Evolutionary conservation across 495 filamentous ascomycete species (phyloP).

Genomic region (Lepraria neglecta): DNA sequence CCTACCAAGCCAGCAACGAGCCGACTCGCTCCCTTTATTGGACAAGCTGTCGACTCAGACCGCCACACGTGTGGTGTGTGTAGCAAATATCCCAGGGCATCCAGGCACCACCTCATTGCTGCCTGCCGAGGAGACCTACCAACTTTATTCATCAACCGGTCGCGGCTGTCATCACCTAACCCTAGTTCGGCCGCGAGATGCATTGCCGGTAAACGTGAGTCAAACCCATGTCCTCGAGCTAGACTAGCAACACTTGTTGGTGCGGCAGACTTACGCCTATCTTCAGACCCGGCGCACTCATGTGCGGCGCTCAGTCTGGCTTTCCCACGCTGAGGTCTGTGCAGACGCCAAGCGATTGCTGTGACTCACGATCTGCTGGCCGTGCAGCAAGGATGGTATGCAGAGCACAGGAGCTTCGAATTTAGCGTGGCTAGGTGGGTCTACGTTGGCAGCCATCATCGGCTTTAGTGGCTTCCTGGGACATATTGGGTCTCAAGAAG

Average conservation of each 20-base stretch:
- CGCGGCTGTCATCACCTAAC: background rate
- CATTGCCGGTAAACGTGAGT: background rate
- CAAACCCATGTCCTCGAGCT: no score
- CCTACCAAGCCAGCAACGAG: background rate
- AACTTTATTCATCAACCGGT: no score
- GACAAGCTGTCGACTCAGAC: no score
- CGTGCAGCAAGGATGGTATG: background rate
- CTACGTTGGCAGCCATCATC: background rate
- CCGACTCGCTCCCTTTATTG: background rate
- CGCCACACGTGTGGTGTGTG: background rate
- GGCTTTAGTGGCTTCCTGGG: background rate
- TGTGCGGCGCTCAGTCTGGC: no score
- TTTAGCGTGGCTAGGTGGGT: background rate
- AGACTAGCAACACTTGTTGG: no score
- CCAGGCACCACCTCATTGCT: conserved; percentile 12
- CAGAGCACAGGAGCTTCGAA: background rate
- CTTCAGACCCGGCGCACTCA: no score
- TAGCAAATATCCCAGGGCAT: background rate
- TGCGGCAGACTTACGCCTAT: no score
- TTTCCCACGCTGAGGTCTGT: no score
- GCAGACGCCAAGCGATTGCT: background rate
- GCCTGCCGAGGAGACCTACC: conserved; percentile 7
- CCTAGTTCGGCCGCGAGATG: background rate
- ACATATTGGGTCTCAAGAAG: background rate
- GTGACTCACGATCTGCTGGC: conserved; percentile 8